Percentiles rank a stretch among this genome's conserved stretches.
Conservation (phyloP, 2,329 filamentous ascomycete species). For the Botrytis sinoallii region DNA sequence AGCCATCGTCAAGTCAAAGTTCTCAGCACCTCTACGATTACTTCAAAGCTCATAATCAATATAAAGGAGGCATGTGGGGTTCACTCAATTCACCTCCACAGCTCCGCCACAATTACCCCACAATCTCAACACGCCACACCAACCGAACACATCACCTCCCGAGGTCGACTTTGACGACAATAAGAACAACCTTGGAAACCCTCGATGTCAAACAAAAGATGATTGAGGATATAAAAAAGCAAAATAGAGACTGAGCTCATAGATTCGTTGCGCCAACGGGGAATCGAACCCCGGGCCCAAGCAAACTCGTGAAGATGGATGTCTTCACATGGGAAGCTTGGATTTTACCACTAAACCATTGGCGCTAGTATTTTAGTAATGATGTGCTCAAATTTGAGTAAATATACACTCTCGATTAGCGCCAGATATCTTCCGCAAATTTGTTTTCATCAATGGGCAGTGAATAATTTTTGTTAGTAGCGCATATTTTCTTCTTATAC, state of each 20-base stretch:
- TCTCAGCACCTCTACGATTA: neutral
- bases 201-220: neutral
- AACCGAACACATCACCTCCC: neutral
- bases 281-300: slow-evolving; percentile 10
- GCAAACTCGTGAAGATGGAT: neutral
- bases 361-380: neutral
- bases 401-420: neutral
- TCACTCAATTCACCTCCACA: neutral
- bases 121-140: neutral
- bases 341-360: slow-evolving; percentile 17
- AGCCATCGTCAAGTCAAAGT: neutral
- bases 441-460: neutral
- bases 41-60: no score
- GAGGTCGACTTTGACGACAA: neutral
- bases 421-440: neutral
- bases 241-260: fast-evolving
- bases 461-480: no score
- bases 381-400: fast-evolving
- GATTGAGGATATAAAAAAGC: neutral
- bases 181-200: neutral
- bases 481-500: no score
- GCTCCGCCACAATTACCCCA: neutral
- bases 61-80: neutral
- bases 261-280: fast-evolving
- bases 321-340: neutral